A percentile compares a stretch with the other conserved stretches of the same genome.
Conservation (phyloP, 257 asterid genomes). For the Paraleonurus japonicus region DNA sequence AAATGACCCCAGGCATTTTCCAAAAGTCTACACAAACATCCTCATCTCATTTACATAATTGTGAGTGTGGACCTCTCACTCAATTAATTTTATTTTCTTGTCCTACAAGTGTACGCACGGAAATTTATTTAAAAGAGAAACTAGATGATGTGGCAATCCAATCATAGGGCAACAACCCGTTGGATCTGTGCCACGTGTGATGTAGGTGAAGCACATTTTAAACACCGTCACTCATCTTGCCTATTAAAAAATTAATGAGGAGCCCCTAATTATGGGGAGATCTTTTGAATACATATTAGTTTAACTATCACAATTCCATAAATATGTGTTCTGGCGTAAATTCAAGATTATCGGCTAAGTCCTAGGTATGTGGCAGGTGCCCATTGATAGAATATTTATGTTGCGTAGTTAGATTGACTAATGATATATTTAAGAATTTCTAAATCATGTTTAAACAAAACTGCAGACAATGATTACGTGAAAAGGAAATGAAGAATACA, state of each 20-base stretch:
- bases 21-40: conserved; percentile 28
- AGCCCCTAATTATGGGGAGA: conserved; percentile 13
- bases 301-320: background rate
- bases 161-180: conserved; percentile 17
- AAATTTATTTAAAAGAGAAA: background rate
- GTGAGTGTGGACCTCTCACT: conserved; percentile 30
- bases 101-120: conserved; percentile 38
- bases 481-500: background rate
- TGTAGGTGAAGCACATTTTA: conserved; percentile 3
- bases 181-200: conserved; percentile 21
- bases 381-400: conserved; percentile 16
- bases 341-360: conserved; percentile 18
- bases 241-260: background rate
- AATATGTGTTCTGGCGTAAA: background rate
- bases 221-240: conserved; percentile 22
- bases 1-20: conserved; percentile 22
- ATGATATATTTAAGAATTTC: background rate
- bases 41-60: conserved; percentile 35
- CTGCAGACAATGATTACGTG: background rate
- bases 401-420: conserved; percentile 15
- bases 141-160: conserved; percentile 33
- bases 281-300: background rate
- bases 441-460: conserved; percentile 16
- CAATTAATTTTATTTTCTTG: conserved; percentile 17
- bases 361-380: conserved; percentile 28